Evolutionary conservation across 371 early-diverging fungal genomes (phyloP).

Genomic region (Mucor mucedo): DNA sequence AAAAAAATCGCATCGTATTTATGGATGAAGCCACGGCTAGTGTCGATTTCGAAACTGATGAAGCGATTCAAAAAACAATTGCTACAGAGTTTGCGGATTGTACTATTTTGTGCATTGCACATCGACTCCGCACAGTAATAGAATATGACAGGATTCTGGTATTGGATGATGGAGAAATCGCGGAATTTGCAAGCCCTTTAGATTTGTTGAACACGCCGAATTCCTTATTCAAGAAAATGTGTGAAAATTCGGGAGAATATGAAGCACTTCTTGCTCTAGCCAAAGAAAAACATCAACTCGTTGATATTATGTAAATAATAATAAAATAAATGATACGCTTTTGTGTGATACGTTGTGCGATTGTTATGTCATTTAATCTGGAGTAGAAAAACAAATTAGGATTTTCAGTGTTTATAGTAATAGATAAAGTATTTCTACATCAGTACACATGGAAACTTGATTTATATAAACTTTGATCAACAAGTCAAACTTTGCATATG

Average conservation of each 20-base stretch:
- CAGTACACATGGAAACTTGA: constrained; percentile 7
- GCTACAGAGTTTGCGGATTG: constrained; percentile 68
- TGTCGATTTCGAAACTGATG: constrained; percentile 79
- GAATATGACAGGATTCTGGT: constrained; percentile 89
- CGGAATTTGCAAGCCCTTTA: constrained; percentile 76
- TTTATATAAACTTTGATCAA: constrained; percentile 2
- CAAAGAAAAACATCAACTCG: constrained; percentile 26
- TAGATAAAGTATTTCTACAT: constrained; percentile 1
- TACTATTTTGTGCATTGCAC: constrained; percentile 79
- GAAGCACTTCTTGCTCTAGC: constrained; percentile 41
- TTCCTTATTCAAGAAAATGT: constrained; percentile 66
- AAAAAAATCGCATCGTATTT: constrained; percentile 74
- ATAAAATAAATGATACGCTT: background rate
- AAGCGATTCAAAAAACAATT: constrained; percentile 81
- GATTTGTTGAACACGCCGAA: constrained; percentile 56
- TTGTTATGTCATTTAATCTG: no score
- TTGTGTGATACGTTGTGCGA: no score
- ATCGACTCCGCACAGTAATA: constrained; percentile 86
- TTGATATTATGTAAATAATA: constrained; percentile 6
- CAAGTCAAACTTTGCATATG: constrained; percentile 4
- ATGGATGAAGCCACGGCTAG: constrained; percentile 90
- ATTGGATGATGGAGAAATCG: constrained; percentile 78
- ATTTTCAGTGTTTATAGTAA: no score
- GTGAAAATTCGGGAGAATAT: constrained; percentile 72
- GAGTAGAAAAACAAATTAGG: no score